These are phyloP conservation scores for Blumeriella jaapii DNA, from an alignment of 2,329 filamentous ascomycete species.

Conservation along the genomic window DNA sequence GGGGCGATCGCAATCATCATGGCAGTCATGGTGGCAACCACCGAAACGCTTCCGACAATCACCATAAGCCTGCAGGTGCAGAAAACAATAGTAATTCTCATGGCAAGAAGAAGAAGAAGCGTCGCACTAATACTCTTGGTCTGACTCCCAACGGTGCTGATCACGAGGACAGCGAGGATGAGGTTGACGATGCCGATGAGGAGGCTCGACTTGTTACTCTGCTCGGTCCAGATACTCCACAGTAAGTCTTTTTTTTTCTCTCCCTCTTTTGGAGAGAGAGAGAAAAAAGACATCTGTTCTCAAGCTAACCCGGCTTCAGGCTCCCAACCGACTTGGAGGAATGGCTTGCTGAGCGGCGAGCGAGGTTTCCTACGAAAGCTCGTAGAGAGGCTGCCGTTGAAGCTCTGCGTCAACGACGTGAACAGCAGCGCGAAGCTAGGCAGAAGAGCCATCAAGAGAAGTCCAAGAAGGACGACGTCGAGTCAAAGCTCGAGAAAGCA, in stretches of 20 bases:
- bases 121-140: slow-evolving; percentile 60
- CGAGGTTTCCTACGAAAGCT: slow-evolving; percentile 68
- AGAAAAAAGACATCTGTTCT: slow-evolving; percentile 19
- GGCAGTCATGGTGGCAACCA: slow-evolving; percentile 19
- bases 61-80: slow-evolving; percentile 40
- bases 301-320: slow-evolving; percentile 28
- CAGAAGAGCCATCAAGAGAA: slow-evolving; percentile 28
- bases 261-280: too few species aligned
- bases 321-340: slow-evolving; percentile 55
- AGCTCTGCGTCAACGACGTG: slow-evolving; percentile 29
- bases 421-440: slow-evolving; percentile 22
- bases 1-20: slow-evolving; percentile 23
- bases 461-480: slow-evolving; percentile 38
- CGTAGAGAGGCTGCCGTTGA: slow-evolving; percentile 54
- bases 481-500: slow-evolving; percentile 41
- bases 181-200: slow-evolving; percentile 56
- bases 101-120: slow-evolving; percentile 53
- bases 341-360: slow-evolving; percentile 73
- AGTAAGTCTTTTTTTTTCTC: slow-evolving; percentile 26
- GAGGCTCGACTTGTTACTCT: slow-evolving; percentile 29
- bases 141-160: slow-evolving; percentile 43
- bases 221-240: slow-evolving; percentile 27
- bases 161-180: slow-evolving; percentile 52
- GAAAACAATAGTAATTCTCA: too few species aligned
- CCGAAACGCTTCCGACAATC: slow-evolving; percentile 23